Conservation (phyloP, 164 flowering plant species). For the Cinnamomum micranthum region DNA sequence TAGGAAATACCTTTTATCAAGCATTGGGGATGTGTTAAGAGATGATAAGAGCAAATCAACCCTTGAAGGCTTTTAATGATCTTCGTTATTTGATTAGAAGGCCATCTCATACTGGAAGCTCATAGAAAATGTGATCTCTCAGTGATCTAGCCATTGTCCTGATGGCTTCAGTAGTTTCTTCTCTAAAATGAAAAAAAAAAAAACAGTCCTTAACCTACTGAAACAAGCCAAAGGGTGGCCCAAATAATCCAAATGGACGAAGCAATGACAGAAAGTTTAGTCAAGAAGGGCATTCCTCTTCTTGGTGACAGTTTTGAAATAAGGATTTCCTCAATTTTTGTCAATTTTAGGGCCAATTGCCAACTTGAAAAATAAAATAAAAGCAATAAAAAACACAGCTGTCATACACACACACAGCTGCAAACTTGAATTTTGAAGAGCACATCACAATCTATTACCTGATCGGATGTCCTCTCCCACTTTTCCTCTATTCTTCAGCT, state of each 20-base stretch:
- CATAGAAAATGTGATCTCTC: not conserved
- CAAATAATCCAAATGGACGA: too few species aligned
- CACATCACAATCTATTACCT: constrained; percentile 34
- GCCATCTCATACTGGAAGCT: too few species aligned
- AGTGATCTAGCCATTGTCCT: not conserved
- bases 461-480: constrained; percentile 97
- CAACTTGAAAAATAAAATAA: too few species aligned
- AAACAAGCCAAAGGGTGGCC: too few species aligned
- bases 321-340: not conserved
- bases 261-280: not conserved
- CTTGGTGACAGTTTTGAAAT: not conserved
- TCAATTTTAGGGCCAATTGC: not conserved
- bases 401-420: not conserved
- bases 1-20: too few species aligned
- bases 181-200: not conserved
- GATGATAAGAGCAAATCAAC: too few species aligned
- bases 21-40: too few species aligned
- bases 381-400: too few species aligned
- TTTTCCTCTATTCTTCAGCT: constrained; percentile 77
- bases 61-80: too few species aligned
- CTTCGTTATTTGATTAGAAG: too few species aligned
- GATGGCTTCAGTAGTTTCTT: not conserved
- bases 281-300: not conserved
- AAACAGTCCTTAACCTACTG: too few species aligned
- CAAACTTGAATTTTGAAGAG: not conserved